Conservation (phyloP, 331 rosid species). For the Arachis monticola region DNA sequence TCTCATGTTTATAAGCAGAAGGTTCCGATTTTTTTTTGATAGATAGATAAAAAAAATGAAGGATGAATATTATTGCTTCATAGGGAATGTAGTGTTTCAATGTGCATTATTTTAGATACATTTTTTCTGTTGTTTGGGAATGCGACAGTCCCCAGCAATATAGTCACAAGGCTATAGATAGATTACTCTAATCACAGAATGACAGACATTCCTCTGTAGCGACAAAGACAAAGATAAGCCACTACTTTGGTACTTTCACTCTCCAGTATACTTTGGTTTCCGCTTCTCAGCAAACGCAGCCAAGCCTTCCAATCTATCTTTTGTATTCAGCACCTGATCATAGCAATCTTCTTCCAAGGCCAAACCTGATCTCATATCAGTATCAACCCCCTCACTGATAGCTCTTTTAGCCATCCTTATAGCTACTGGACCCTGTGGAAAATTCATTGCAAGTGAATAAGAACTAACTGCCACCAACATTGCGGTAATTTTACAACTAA, state of each 20-base stretch:
- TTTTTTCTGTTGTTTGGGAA: conserved; percentile 7
- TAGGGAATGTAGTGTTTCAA: conserved; percentile 6
- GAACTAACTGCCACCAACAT: conserved; percentile 4
- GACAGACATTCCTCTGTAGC: conserved; percentile 28
- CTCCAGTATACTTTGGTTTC: conserved; percentile 73
- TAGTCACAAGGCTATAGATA: not conserved
- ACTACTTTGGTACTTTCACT: conserved; percentile 38
- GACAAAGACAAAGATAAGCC: conserved; percentile 1
- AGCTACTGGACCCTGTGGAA: conserved; percentile 87
- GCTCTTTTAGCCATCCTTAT: conserved; percentile 88
- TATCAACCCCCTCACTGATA: conserved; percentile 67
- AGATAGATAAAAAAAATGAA: not conserved
- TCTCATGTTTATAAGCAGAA: too few relatives aligned
- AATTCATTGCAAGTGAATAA: conserved; percentile 13
- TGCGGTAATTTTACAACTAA: not conserved
- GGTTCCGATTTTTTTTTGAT: too few relatives aligned
- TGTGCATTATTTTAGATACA: conserved; percentile 2
- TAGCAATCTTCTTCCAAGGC: conserved; percentile 80
- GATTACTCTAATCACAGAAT: conserved; percentile 24
- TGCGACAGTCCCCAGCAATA: conserved; percentile 11
- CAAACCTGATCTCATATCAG: conserved; percentile 58
- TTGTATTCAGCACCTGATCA: conserved; percentile 65
- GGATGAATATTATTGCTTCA: conserved; percentile 23
- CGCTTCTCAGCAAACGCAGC: conserved; percentile 93
- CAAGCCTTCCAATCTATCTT: conserved; percentile 86